Percentiles rank a stretch among this genome's conserved stretches.
phyloP scores from a whole-genome alignment of 768 basidiomycete species.

The Termitomyces sp. region DNA sequence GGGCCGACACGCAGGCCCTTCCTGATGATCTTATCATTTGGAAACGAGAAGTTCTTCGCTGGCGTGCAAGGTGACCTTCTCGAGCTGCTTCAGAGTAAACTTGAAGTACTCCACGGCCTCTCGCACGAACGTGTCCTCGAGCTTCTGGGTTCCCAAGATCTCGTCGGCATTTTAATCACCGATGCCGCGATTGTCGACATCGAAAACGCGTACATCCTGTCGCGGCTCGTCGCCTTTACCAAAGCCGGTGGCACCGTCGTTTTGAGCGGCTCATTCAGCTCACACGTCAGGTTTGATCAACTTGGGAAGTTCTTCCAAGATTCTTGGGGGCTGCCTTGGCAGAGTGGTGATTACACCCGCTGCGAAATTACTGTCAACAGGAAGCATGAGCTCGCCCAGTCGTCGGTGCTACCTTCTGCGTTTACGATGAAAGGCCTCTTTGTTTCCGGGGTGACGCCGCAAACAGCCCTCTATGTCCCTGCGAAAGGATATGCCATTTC shows the following conservation, averaged over 20 bases:
- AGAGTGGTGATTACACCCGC: conserved; percentile 12
- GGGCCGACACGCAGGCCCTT: conserved; percentile 14
- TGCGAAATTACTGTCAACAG: conserved; percentile 14
- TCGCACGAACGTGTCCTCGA: conserved; percentile 18
- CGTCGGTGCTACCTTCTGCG: conserved; percentile 13
- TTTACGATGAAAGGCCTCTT: conserved; percentile 25
- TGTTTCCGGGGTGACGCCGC: conserved; percentile 17
- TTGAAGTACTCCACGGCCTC: conserved; percentile 19
- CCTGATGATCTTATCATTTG: conserved; percentile 16
- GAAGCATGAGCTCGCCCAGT: conserved; percentile 10
- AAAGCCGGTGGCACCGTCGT: conserved; percentile 25
- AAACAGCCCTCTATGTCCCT: conserved; percentile 21
- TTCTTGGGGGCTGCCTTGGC: conserved; percentile 17
- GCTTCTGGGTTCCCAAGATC: conserved; percentile 18
- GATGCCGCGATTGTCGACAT: conserved; percentile 19
- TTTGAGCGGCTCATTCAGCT: conserved; percentile 23
- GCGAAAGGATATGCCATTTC: conserved; percentile 1
- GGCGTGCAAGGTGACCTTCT: conserved; percentile 14
- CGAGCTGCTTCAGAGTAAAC: conserved; percentile 7
- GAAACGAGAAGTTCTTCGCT: conserved; percentile 11
- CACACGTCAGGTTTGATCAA: conserved; percentile 6
- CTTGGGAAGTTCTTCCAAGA: conserved; percentile 18
- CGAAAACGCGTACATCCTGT: conserved; percentile 16
- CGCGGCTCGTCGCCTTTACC: conserved; percentile 20
- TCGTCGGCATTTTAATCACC: conserved; percentile 25